Base-by-base conservation (phyloP, 1,139 yeast species). In the Debaryomycetaceae sp. region DNA sequence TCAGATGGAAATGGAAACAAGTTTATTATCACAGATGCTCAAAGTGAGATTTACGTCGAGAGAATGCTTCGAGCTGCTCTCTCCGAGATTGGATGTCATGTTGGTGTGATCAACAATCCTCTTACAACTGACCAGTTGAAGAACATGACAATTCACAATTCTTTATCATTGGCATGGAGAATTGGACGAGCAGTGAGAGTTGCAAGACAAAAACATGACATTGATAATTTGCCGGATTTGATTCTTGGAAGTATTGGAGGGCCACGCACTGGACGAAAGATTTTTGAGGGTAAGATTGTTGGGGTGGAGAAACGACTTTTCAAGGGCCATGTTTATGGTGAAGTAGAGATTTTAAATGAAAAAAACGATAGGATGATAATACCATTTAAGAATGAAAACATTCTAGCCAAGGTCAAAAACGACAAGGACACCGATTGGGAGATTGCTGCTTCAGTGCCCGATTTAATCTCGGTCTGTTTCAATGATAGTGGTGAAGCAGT, bases 241-340 rank as follows among this genome's bases (percentile, higher is more conserved):
- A 72, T 75, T 20, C 57, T 74, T 11, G 72, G 68, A 6, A 54
- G 75, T 6, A 64, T 68, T 31, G 71, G 72, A 11, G 70, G 71
- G 7, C 47, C 58, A n/a, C 47, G 47, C 11, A 42, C 62, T 24
- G 78, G 75, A 1, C 60, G 56, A 40, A 48, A 55, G 37, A 48
- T 75, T n/a, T 72, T 75, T 45, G 47, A 57, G 34, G 80, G 80
- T 8, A 75, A 75, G 50, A 75, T 75, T 22, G 53, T 73, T 22
- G 70, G 64, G 0, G 73, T 75, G 14, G 75, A 72, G 45, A 63
- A 68, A 52, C 58, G 63, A 39, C 53, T 75, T 3, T 56, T 59
- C 47, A 72, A 70, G 44, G 80, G 80, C 1, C 76, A 75, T 49
- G 67, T 64, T 6, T 74, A 71, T 51, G 80, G 80, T 24, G 76